Percentiles rank a stretch among this genome's conserved stretches.
Evolutionary conservation across 441 rosid genomes (phyloP).

Genomic region (Erysimum cheiri): DNA sequence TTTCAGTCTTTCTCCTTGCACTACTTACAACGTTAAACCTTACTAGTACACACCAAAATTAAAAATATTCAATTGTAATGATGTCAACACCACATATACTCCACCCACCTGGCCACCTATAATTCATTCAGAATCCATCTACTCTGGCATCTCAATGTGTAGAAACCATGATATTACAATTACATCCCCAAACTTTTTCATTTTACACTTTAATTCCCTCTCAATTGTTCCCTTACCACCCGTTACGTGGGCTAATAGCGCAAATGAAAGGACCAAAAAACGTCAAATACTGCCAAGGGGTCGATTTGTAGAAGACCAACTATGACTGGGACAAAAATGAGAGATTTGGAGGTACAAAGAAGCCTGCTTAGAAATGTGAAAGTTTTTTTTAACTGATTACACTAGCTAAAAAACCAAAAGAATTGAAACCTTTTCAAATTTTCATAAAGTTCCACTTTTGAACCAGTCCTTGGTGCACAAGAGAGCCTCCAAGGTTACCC

Average conservation of each 20-base stretch:
- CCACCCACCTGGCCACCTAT: conserved; percentile 1
- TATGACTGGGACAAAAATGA: not conserved
- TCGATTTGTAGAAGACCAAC: not conserved
- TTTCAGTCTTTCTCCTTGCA: conserved; percentile 12
- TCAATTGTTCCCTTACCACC: not conserved
- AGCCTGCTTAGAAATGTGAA: not conserved
- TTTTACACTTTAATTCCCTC: not conserved
- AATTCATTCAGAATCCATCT: conserved; percentile 5
- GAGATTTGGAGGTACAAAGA: not conserved
- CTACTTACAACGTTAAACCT: conserved; percentile 7
- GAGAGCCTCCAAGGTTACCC: conserved; percentile 72
- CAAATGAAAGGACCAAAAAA: not conserved
- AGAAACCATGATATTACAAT: not conserved
- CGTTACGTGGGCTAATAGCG: not conserved
- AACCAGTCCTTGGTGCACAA: conserved; percentile 85
- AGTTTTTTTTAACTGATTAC: not conserved
- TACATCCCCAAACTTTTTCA: not conserved
- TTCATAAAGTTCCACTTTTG: conserved; percentile 20
- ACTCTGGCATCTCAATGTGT: not conserved
- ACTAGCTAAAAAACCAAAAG: not conserved
- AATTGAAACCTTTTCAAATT: not conserved
- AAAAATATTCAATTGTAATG: not conserved
- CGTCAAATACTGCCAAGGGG: conserved; percentile 4
- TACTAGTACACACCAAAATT: not conserved
- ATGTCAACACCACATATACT: conserved; percentile 15